A percentile compares a stretch with the other conserved stretches of the same genome.
phyloP scores from a whole-genome alignment of 148 eudicot species.

The Cornus florida region DNA sequence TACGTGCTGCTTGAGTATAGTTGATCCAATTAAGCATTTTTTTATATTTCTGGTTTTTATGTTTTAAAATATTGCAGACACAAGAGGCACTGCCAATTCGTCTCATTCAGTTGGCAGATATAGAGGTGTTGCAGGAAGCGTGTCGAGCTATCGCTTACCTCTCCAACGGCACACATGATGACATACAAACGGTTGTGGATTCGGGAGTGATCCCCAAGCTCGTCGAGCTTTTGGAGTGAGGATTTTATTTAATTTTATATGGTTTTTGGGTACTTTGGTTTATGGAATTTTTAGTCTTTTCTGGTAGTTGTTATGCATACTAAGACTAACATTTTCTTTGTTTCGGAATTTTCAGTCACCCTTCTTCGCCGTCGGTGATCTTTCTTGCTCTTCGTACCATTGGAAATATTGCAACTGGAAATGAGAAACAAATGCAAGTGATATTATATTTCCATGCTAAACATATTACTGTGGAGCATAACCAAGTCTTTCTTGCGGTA shows the following conservation, averaged over 20 bases:
- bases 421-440: constrained; percentile 51
- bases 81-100: constrained; percentile 60
- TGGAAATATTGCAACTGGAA: constrained; percentile 53
- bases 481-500: no score
- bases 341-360: constrained; percentile 28
- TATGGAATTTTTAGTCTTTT: not conserved
- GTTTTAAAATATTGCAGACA: constrained; percentile 26
- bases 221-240: constrained; percentile 60
- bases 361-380: constrained; percentile 44
- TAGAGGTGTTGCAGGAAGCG: constrained; percentile 64
- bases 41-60: no score
- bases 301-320: constrained; percentile 1
- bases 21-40: no score
- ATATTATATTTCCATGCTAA: no score
- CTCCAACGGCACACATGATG: constrained; percentile 74
- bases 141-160: constrained; percentile 75
- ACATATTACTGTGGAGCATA: no score
- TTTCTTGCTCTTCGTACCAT: constrained; percentile 56
- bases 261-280: not conserved
- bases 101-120: constrained; percentile 54
- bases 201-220: constrained; percentile 56
- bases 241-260: constrained; percentile 7
- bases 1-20: no score
- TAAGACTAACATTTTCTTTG: not conserved
- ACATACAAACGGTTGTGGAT: constrained; percentile 66